phyloP scores from a whole-genome alignment of 441 rosid genomes.

The Corymbia calophylla region DNA sequence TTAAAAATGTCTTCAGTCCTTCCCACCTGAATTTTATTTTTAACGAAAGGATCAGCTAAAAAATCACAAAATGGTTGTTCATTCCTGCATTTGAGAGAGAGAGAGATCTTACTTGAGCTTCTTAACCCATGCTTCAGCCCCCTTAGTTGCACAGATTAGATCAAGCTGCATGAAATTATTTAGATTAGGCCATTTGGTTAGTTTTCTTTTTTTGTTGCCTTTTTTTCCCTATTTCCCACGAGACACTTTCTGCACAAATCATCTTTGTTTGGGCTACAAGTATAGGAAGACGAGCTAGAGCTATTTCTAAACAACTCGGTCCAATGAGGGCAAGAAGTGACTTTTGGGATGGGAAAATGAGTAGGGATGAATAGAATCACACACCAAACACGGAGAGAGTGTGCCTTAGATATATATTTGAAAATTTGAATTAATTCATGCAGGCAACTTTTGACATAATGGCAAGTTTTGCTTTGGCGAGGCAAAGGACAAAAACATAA shows the following conservation, averaged over 20 bases:
- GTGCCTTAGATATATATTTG: background rate
- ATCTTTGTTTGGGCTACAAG: background rate
- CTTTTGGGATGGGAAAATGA: background rate
- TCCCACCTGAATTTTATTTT: conserved; percentile 55
- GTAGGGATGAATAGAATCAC: background rate
- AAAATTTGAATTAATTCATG: background rate
- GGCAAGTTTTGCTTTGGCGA: background rate
- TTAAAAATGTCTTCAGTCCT: conserved; percentile 37
- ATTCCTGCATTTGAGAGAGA: background rate
- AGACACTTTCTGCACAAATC: background rate
- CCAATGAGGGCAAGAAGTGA: background rate
- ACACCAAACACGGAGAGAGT: no score
- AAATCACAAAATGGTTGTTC: background rate
- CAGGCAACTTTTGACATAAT: background rate
- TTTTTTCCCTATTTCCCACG: background rate
- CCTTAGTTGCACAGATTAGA: conserved; percentile 80
- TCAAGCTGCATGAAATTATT: conserved; percentile 45
- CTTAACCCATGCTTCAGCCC: conserved; percentile 83
- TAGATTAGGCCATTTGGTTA: background rate
- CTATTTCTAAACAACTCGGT: background rate
- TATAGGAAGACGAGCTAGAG: background rate
- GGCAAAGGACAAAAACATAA: background rate
- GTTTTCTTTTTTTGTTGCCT: background rate
- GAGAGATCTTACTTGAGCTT: conserved; percentile 51
- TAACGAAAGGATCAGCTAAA: background rate